Evolutionary conservation across 352 stramenopile species (phyloP).

Genomic region (Phytophthora capsici): DNA sequence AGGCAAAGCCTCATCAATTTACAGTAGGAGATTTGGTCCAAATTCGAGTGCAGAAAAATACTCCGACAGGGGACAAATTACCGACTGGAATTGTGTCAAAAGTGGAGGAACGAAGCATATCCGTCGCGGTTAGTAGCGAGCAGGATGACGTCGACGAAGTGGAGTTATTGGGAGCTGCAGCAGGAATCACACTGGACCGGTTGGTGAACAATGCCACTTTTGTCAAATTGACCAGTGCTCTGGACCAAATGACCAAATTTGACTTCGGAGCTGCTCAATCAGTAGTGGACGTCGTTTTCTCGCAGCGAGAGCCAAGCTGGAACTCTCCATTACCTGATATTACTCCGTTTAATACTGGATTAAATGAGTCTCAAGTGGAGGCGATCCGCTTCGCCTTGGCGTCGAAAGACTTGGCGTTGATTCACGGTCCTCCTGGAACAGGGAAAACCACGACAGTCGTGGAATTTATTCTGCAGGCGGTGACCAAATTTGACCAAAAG

Average conservation of each 20-base stretch:
- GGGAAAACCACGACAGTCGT: constrained; percentile 98
- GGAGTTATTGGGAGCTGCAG: constrained; percentile 35
- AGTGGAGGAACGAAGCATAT: constrained; percentile 68
- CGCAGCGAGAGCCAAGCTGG: constrained; percentile 51
- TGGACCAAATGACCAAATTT: constrained; percentile 75
- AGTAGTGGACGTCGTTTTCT: constrained; percentile 81
- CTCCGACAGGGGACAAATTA: constrained; percentile 16
- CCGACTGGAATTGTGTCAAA: constrained; percentile 71
- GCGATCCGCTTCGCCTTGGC: constrained; percentile 83
- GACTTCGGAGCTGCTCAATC: constrained; percentile 59
- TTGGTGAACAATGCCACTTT: constrained; percentile 90
- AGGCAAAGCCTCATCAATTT: constrained; percentile 80
- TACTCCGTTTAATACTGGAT: constrained; percentile 48
- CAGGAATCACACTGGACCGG: constrained; percentile 71
- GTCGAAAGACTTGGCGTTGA: constrained; percentile 89
- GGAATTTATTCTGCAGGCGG: constrained; percentile 95
- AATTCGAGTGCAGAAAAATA: constrained; percentile 51
- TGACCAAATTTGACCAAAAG: constrained; percentile 82
- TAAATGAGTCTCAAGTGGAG: constrained; percentile 83
- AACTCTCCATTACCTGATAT: constrained; percentile 57
- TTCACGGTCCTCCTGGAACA: constrained; percentile 94
- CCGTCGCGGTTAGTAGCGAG: constrained; percentile 51
- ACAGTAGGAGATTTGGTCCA: constrained; percentile 87
- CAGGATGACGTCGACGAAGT: constrained; percentile 69
- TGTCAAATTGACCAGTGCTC: constrained; percentile 62